A percentile compares a stretch with the other conserved stretches of the same genome.
Evolutionary conservation across 305 asterid species (phyloP).

Genomic region (Fraxinus greggii): DNA sequence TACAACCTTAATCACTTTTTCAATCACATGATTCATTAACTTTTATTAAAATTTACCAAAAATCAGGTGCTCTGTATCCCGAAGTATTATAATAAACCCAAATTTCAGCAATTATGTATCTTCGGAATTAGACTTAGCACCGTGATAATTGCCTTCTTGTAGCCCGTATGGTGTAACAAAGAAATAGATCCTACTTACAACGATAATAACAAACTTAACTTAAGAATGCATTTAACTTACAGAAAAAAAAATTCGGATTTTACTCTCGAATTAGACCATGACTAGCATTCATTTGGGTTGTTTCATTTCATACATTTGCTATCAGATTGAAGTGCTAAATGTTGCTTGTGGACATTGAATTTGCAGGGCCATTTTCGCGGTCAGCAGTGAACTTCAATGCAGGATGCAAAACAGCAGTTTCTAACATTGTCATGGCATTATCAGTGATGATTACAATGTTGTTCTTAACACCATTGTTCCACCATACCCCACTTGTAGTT

Average conservation of each 20-base stretch:
- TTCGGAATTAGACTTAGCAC: not conserved
- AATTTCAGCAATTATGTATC: not conserved
- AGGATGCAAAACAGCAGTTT: slow-evolving; percentile 97
- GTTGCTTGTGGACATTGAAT: not conserved
- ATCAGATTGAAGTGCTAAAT: not conserved
- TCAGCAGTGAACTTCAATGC: slow-evolving; percentile 94
- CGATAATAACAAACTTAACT: not conserved
- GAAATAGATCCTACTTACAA: not conserved
- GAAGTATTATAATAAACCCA: not conserved
- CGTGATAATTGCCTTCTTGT: not conserved
- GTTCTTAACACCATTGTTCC: slow-evolving; percentile 72
- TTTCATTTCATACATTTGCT: not conserved
- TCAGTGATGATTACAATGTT: slow-evolving; percentile 75
- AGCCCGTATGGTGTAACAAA: not conserved
- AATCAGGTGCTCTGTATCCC: not conserved
- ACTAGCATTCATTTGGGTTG: not conserved
- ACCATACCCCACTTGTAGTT: slow-evolving; percentile 83
- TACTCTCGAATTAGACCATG: not conserved
- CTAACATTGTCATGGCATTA: slow-evolving; percentile 90
- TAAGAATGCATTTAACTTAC: not conserved
- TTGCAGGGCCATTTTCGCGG: slow-evolving; percentile 81
- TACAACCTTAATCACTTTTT: too few relatives aligned
- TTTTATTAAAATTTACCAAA: too few relatives aligned
- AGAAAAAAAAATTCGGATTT: too few relatives aligned
- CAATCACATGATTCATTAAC: not conserved